Conservation (phyloP, 2,329 filamentous ascomycete genomes). For the Colletotrichum sp. region DNA sequence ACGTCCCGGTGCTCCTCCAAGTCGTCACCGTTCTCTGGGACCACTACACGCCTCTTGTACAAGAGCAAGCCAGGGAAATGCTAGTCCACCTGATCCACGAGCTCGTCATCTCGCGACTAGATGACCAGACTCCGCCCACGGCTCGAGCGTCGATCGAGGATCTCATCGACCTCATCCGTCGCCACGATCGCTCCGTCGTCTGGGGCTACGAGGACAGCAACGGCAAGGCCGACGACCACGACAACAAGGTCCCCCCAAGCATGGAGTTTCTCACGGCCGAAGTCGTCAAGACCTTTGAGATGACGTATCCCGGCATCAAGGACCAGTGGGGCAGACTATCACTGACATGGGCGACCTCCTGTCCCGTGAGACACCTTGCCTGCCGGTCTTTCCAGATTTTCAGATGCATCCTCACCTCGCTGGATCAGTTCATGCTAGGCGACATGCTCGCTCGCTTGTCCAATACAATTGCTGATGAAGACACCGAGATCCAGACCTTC, state of each 20-base stretch:
- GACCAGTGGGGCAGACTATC: slow-evolving; percentile 92
- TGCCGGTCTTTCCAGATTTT: slow-evolving; percentile 98
- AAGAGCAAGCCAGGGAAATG: slow-evolving; percentile 97
- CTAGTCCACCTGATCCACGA: slow-evolving; percentile 97
- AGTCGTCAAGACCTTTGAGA: slow-evolving; percentile 83
- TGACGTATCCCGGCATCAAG: slow-evolving; percentile 84
- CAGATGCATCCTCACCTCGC: slow-evolving; percentile 85
- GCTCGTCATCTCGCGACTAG: slow-evolving; percentile 80
- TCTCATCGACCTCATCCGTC: slow-evolving; percentile 84
- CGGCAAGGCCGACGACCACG: slow-evolving; percentile 73
- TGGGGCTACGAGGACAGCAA: slow-evolving; percentile 97
- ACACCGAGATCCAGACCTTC: slow-evolving; percentile 93
- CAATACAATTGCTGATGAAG: slow-evolving; percentile 96
- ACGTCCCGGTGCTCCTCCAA: slow-evolving; percentile 85
- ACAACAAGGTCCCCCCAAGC: slow-evolving; percentile 80
- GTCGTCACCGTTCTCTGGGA: slow-evolving; percentile 96
- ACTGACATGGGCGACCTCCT: slow-evolving; percentile 94
- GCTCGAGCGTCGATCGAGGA: slow-evolving; percentile 82
- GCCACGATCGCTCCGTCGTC: slow-evolving; percentile 81
- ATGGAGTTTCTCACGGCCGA: slow-evolving; percentile 87
- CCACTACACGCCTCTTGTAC: slow-evolving; percentile 92
- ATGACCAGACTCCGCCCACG: slow-evolving; percentile 65
- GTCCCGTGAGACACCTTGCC: slow-evolving; percentile 90
- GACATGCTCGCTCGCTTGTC: slow-evolving; percentile 96
- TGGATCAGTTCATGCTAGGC: slow-evolving; percentile 93